Evolutionary conservation across 2,329 filamentous ascomycete species (phyloP), one percentile per base, ranked within the genome.

Genomic region (Cladophialophora chaetospira): DNA sequence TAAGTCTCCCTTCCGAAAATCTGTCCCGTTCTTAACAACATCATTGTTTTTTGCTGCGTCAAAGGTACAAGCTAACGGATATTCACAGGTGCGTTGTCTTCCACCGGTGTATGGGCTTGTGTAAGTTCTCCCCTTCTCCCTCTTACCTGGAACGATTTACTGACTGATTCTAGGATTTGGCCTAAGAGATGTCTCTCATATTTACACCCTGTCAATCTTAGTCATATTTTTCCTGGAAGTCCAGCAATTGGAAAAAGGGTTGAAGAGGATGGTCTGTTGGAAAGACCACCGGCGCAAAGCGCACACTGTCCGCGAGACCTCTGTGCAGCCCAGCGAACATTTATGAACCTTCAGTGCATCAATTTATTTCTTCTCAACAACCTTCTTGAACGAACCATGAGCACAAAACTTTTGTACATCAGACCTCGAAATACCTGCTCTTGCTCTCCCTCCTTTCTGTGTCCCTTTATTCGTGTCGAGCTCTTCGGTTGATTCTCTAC

Each of bases 81-180:
- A n/a, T n/a, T n/a, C n/a, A n/a, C n/a, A n/a, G n/a, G n/a, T 43
- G 57, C 52, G 1, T 17, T 57, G 5, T 38, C 53, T 6, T 17
- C 10, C n/a, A 55, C 52, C 11, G 52, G 49, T n/a, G 55, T 64
- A 15, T 61, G 57, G 62, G 55, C 55, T 10, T 64, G 62, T 38
- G 62, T n/a, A n/a, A n/a, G n/a, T n/a, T n/a, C n/a, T n/a, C n/a
- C n/a, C n/a, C n/a, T n/a, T n/a, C n/a, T n/a, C n/a, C n/a, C n/a
- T n/a, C n/a, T n/a, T n/a, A n/a, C n/a, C n/a, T n/a, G n/a, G n/a
- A n/a, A n/a, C n/a, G n/a, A n/a, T n/a, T n/a, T n/a, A n/a, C n/a
- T n/a, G n/a, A n/a, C n/a, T n/a, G n/a, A n/a, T n/a, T n/a, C n/a
- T n/a, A n/a, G n/a, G n/a, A n/a, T n/a, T n/a, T n/a, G n/a, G n/a